Conservation (phyloP, 768 basidiomycete genomes). For the Hygrocybe coccinea region DNA sequence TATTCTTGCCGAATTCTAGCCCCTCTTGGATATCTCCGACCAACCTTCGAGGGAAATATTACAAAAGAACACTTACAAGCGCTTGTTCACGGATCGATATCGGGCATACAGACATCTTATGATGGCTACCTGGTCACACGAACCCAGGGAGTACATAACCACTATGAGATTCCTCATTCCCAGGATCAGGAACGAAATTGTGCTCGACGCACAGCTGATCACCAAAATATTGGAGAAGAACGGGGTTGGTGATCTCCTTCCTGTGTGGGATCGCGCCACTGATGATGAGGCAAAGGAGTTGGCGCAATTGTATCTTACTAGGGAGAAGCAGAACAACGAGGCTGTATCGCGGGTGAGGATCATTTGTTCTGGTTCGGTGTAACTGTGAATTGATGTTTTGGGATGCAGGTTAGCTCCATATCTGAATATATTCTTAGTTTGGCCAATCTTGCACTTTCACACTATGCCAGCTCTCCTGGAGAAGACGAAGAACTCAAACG, state of each 20-base stretch:
- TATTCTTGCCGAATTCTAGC: constrained; percentile 8
- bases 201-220: constrained; percentile 10
- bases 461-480: constrained; percentile 8
- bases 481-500: constrained; percentile 14
- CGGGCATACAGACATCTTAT: constrained; percentile 13
- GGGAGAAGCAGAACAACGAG: constrained; percentile 18
- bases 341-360: constrained; percentile 14
- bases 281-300: constrained; percentile 14
- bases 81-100: constrained; percentile 13
- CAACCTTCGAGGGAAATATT: constrained; percentile 9
- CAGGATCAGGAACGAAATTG: constrained; percentile 18
- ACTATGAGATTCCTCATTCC: constrained; percentile 18
- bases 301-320: constrained; percentile 12
- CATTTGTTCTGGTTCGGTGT: not conserved
- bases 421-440: not conserved
- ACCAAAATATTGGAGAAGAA: constrained; percentile 3
- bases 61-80: constrained; percentile 15
- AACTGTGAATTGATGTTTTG: constrained; percentile 1
- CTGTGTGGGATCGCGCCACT: constrained; percentile 9
- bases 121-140: constrained; percentile 8
- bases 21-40: constrained; percentile 15
- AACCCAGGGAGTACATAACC: constrained; percentile 10
- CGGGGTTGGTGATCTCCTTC: constrained; percentile 2
- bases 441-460: constrained; percentile 6
- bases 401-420: no score